These are phyloP conservation scores for Kodamaea hsintzibuensis DNA, from an alignment of 805 yeast species.

Conservation along the genomic window DNA sequence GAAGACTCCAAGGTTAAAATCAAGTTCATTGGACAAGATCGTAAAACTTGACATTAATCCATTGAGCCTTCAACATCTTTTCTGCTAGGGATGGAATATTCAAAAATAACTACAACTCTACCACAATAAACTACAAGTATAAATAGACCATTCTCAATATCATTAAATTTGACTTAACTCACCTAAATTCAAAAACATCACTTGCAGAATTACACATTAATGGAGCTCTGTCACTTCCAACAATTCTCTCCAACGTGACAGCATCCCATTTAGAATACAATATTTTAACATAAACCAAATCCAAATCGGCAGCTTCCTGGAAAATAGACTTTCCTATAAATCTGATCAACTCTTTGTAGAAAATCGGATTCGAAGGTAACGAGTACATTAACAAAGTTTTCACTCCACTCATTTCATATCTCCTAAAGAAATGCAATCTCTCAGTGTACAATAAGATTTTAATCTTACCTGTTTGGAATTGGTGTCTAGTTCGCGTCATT, in stretches of 20 bases:
- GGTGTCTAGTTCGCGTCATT: conserved; percentile 66
- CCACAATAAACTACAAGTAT: no score
- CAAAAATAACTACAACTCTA: no score
- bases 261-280: conserved; percentile 81
- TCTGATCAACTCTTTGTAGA: conserved; percentile 73
- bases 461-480: conserved; percentile 60
- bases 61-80: no score
- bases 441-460: conserved; percentile 88
- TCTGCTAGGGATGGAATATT: no score
- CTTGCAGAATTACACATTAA: conserved; percentile 66
- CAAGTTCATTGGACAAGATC: no score
- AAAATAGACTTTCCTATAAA: conserved; percentile 66
- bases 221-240: conserved; percentile 74
- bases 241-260: conserved; percentile 74
- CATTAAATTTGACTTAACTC: background rate
- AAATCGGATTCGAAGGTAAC: conserved; percentile 80
- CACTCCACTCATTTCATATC: conserved; percentile 84
- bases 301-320: conserved; percentile 50
- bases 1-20: no score
- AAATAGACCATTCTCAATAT: no score
- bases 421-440: conserved; percentile 87
- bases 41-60: no score
- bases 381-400: conserved; percentile 80
- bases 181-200: conserved; percentile 72
- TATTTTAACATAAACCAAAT: conserved; percentile 50